A percentile compares a stretch with the other conserved stretches of the same genome.
These are phyloP conservation scores for Axilococcus clingmanii DNA, from an alignment of 139 green algal species.

Conservation along the genomic window DNA sequence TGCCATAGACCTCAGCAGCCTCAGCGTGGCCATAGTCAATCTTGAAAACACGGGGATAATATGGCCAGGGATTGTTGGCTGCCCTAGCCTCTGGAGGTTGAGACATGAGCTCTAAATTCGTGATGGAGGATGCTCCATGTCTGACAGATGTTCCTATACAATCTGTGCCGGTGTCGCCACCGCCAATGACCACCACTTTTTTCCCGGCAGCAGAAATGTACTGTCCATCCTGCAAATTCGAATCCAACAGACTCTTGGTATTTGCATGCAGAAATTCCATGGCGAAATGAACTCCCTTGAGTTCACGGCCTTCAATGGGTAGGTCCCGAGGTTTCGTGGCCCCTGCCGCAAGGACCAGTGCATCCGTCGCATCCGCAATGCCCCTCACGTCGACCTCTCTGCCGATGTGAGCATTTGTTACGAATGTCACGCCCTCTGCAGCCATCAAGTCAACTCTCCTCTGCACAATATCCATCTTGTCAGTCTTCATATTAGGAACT, in stretches of 20 bases:
- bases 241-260: constrained; percentile 87
- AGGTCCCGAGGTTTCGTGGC: constrained; percentile 88
- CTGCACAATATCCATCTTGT: constrained; percentile 89
- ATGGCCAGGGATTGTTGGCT: constrained; percentile 83
- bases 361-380: constrained; percentile 49
- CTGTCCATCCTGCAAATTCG: constrained; percentile 59
- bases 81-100: constrained; percentile 65
- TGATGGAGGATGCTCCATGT: constrained; percentile 64
- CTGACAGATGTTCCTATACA: constrained; percentile 91
- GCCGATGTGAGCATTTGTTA: constrained; percentile 69
- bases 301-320: constrained; percentile 59
- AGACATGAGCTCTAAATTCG: constrained; percentile 92
- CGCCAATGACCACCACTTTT: constrained; percentile 93
- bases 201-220: constrained; percentile 85
- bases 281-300: constrained; percentile 85
- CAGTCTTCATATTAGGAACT: constrained; percentile 98
- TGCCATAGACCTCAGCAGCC: constrained; percentile 56
- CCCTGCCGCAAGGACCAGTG: constrained; percentile 81
- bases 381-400: constrained; percentile 41
- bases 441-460: constrained; percentile 91
- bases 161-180: constrained; percentile 94
- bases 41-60: constrained; percentile 70
- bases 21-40: constrained; percentile 93
- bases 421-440: constrained; percentile 76
- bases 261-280: constrained; percentile 96